These are phyloP conservation scores for Vaccinium darrowii DNA, from an alignment of 148 eudicot genomes.

Conservation along the genomic window DNA sequence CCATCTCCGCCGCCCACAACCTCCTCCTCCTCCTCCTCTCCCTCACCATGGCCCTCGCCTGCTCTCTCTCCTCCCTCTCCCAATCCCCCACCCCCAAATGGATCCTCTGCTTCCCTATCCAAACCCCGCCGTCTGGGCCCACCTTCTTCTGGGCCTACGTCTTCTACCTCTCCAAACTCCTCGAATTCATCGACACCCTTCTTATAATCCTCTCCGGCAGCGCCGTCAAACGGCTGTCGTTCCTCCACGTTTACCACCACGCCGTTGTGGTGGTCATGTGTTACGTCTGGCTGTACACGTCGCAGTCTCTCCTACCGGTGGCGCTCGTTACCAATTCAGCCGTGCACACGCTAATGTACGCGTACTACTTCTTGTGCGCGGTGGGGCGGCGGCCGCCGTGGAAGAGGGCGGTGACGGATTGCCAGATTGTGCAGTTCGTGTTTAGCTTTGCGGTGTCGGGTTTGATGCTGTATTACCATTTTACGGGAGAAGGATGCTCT, in stretches of 20 bases:
- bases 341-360: constrained; percentile 86
- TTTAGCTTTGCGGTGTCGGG: constrained; percentile 71
- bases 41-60: constrained; percentile 51
- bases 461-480: constrained; percentile 66
- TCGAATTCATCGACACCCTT: constrained; percentile 75
- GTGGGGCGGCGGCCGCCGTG: constrained; percentile 71
- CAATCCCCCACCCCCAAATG: constrained; percentile 32
- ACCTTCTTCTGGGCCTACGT: constrained; percentile 82
- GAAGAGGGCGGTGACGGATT: constrained; percentile 81
- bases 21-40: constrained; percentile 71
- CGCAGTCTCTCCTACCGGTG: constrained; percentile 62
- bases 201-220: constrained; percentile 47
- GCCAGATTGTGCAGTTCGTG: constrained; percentile 83
- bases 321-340: constrained; percentile 72
- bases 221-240: constrained; percentile 49
- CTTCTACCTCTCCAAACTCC: constrained; percentile 79
- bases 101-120: constrained; percentile 72
- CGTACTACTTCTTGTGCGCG: constrained; percentile 63
- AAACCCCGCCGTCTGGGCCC: constrained; percentile 58
- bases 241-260: constrained; percentile 97
- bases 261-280: constrained; percentile 73
- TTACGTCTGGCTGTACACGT: constrained; percentile 58
- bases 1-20: constrained; percentile 54
- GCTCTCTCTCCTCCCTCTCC: constrained; percentile 58
- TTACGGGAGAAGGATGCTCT: constrained; percentile 46